Evolutionary conservation across 192 early-diverging fungal species (phyloP).

Genomic region (Lobosporangium transversale): DNA sequence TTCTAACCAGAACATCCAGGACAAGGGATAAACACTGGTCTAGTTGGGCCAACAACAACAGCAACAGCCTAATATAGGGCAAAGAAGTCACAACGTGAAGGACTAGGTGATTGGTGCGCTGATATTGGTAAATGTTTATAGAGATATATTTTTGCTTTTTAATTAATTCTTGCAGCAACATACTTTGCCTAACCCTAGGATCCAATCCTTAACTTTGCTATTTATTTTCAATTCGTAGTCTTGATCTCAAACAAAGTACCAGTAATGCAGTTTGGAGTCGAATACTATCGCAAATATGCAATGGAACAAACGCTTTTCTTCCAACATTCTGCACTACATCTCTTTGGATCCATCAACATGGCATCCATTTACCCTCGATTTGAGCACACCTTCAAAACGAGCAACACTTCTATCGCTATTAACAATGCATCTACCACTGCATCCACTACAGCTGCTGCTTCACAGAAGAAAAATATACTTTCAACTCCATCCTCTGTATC

Average conservation of each 20-base stretch:
- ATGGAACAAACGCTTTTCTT: conserved; percentile 46
- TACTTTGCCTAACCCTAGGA: no score
- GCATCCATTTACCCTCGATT: conserved; percentile 17
- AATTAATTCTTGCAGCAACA: no score
- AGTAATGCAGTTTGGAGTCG: conserved; percentile 35
- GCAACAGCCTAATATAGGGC: not conserved
- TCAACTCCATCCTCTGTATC: not conserved
- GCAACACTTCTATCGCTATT: not conserved
- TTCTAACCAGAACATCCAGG: not conserved
- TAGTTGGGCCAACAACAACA: not conserved
- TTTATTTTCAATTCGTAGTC: no score
- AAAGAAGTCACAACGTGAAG: conserved; percentile 7
- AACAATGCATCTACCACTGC: not conserved
- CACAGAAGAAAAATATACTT: not conserved
- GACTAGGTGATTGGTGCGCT: conserved; percentile 47
- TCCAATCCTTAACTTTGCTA: no score
- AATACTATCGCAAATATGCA: conserved; percentile 36
- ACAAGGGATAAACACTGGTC: not conserved
- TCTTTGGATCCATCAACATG: conserved; percentile 51
- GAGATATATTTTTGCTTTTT: no score
- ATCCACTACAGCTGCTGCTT: no score
- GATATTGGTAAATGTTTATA: conserved; percentile 33
- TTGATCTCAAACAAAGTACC: conserved; percentile 40
- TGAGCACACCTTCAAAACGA: conserved; percentile 22
- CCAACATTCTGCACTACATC: conserved; percentile 41